Evolutionary conservation across 2,329 filamentous ascomycete species (phyloP), one percentile per base, ranked within the genome.

Genomic region (Alternaria triticina): DNA sequence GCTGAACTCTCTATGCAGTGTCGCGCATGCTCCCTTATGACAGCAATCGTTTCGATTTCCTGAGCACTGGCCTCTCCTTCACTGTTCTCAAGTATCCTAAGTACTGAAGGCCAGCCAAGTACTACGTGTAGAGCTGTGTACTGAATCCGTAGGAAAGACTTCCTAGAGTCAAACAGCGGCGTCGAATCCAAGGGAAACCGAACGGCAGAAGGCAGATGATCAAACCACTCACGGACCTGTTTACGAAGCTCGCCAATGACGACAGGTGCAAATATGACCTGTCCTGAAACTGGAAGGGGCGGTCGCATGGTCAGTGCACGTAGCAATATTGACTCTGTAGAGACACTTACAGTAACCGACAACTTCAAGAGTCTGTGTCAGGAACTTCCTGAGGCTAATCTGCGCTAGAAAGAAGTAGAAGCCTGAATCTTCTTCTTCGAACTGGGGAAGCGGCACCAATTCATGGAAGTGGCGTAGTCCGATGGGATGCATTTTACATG

Each of bases 401-500:
- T 75, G 73, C 9, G 72, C 74, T 6, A 76, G 57, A 36, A 76
- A 76, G 54, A 68, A 76, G 54, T 69, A 73, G 54, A 74, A 71
- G 2, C 69, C 67, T 4, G 74, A 74, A 33, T 76, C 73, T 43
- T 74, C 71, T 22, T 50, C 55, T 33, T 74, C 72, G 40, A 74
- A 69, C 30, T 72, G 69, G 2, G 74, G 73, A n/a, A 76, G 64
- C 17, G 73, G 70, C 4, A 76, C 74, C 13, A 74, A 51, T 30
- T 75, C 72, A 50, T 74, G 74, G 40, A 74, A 74, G 23, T 76
- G 71, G 11, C 70, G 65, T 13, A 75, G 55, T 5, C 74, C 73
- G n/a, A 69, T 75, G 3, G 74, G 70, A 55, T 74, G 72, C 69
- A 73, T 73, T 46, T 76, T 74, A 56, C 74, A 72, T 11, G 73